Base-by-base conservation (phyloP, 306 rosid species). In the Vigna reflexopilosa region DNA sequence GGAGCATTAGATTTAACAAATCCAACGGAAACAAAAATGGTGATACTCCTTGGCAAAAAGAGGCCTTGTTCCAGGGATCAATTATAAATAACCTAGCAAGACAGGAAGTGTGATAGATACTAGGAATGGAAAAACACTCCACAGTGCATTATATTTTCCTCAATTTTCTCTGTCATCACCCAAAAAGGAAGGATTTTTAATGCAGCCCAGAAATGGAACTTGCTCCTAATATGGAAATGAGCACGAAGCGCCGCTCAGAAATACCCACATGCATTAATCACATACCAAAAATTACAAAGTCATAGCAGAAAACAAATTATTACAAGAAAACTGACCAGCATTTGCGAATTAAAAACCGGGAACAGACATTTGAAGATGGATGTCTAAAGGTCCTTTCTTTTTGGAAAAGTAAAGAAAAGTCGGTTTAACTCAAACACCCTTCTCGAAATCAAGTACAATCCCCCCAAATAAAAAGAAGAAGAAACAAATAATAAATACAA, bases 151-250 rank as follows among this genome's bases (percentile, higher is more conserved):
- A 14, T 47, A 67, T 44, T 81, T 72, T 15, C 54, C 75, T 34
- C 42, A 59, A 10, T 52, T 77, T 56, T 61, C 80, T 77, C 36
- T 47, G 58, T 70, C 69, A 73, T 15, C n/a, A 63, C 70, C 70
- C 40, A 66, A 81, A 78, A 82, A 57, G 77, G 74, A 84, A 80
- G 52, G 1, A 57, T 38, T 50, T 67, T 80, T 66, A 84, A 81
- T 76, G 38, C 80, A 50, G 7, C 16, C 19, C 34, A 56, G 32
- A 72, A 77, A 67, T 16, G 57, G 59, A 7, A 22, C 16, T 45
- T 7, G 5, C 63, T 56, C 11, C 50, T 36, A 7, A 66, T 28
- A 13, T 38, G 75, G 78, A 79, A 83, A 52, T 22, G 4, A 69
- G 32, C 16, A 38, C 12, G 8, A 54, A 66, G 42, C 36, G 70